Percentiles rank a stretch among this genome's conserved stretches.
Conservation (phyloP, 2,329 filamentous ascomycete genomes). For the Endoconidiophora laricicola region DNA sequence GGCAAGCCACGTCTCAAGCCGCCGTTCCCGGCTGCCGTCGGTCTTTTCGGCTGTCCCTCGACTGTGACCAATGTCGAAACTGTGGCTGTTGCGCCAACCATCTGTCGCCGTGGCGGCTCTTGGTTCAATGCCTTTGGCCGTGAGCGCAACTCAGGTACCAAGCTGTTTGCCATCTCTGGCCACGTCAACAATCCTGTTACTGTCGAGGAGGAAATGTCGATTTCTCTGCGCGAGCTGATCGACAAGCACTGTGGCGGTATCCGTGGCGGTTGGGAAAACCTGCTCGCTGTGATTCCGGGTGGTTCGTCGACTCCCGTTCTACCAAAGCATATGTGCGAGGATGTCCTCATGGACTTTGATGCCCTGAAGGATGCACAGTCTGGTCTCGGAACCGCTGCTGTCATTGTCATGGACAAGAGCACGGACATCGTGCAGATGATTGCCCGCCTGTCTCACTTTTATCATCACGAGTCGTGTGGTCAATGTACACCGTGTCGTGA, state of each 20-base stretch:
- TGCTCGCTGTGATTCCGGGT: slow-evolving; percentile 86
- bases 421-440: slow-evolving; percentile 92
- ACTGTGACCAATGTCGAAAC: slow-evolving; percentile 98
- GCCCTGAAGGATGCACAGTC: slow-evolving; percentile 95
- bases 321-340: slow-evolving; percentile 76
- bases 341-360: slow-evolving; percentile 98
- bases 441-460: slow-evolving; percentile 84
- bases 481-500: slow-evolving; percentile 99
- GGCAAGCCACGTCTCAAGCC: slow-evolving; percentile 98
- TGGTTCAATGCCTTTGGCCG: slow-evolving; percentile 94
- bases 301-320: slow-evolving; percentile 93
- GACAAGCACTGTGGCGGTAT: slow-evolving; percentile 98
- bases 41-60: slow-evolving; percentile 93
- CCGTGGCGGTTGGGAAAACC: slow-evolving; percentile 91
- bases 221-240: slow-evolving; percentile 86
- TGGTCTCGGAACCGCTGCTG: slow-evolving; percentile 88
- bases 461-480: slow-evolving; percentile 94
- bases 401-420: slow-evolving; percentile 98
- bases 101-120: slow-evolving; percentile 74
- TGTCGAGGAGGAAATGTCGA: slow-evolving; percentile 99
- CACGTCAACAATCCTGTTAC: slow-evolving; percentile 98
- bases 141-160: slow-evolving; percentile 91
- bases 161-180: slow-evolving; percentile 95
- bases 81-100: slow-evolving; percentile 85
- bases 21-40: slow-evolving; percentile 91